Percentiles rank a stretch among this genome's conserved stretches.
Evolutionary conservation across 2,329 filamentous ascomycete species (phyloP).

Genomic region (Graphilbum ipis-grandicollis): DNA sequence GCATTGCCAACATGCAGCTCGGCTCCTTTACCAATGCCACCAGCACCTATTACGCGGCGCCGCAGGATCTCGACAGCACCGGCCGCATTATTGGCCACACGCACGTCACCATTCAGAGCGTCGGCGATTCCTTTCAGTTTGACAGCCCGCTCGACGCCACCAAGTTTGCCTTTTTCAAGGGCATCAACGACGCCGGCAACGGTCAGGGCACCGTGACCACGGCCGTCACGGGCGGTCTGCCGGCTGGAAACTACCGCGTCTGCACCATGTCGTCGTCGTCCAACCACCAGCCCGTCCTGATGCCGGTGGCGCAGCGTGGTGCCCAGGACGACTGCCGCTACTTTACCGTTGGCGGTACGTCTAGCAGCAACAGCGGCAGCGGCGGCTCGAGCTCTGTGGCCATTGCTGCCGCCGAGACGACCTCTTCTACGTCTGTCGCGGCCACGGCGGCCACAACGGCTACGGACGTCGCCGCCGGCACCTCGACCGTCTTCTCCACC

Average conservation of each 20-base stretch:
- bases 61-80: conserved; percentile 27
- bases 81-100: conserved; percentile 25
- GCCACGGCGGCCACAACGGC: conserved; percentile 4
- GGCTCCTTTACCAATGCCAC: conserved; percentile 45
- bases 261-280: conserved; percentile 46
- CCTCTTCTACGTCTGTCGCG: neutral
- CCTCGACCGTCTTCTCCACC: conserved; percentile 1
- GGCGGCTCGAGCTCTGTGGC: conserved; percentile 7
- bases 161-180: conserved; percentile 47
- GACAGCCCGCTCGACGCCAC: conserved; percentile 31
- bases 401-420: neutral
- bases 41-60: conserved; percentile 41
- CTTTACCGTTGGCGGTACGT: conserved; percentile 32
- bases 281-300: conserved; percentile 49
- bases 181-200: conserved; percentile 44
- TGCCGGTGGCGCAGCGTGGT: conserved; percentile 51
- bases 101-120: conserved; percentile 35
- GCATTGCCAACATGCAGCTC: conserved; percentile 33
- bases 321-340: conserved; percentile 48
- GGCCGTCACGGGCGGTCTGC: conserved; percentile 38
- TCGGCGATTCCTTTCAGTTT: conserved; percentile 32
- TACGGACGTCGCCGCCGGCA: conserved; percentile 8
- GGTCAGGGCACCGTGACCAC: conserved; percentile 34
- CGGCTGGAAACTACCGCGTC: conserved; percentile 44
- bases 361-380: conserved; percentile 7